A percentile compares a stretch with the other conserved stretches of the same genome.
Conservation (phyloP, 495 filamentous ascomycete species). For the Chaetomium cochliodes region DNA sequence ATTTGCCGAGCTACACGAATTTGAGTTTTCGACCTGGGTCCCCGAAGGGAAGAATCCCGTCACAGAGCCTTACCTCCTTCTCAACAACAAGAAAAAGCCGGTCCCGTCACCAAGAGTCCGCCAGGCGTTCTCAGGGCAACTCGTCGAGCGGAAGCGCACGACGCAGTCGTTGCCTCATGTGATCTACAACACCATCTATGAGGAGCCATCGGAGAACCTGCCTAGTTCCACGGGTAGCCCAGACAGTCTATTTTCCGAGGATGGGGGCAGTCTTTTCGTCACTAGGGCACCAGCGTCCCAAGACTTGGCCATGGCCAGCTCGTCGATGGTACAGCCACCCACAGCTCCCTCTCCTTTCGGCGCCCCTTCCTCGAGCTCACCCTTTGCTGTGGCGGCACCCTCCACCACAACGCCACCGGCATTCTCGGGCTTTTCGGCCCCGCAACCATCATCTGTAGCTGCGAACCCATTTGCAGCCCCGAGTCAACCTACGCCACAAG, state of each 20-base stretch:
- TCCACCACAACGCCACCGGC: neutral
- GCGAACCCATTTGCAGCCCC: constrained; percentile 4
- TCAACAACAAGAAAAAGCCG: constrained; percentile 35
- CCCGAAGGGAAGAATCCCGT: constrained; percentile 39
- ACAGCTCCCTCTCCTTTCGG: constrained; percentile 3
- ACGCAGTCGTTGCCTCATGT: constrained; percentile 41
- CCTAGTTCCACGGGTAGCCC: neutral
- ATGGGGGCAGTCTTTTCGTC: constrained; percentile 35
- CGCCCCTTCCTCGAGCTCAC: neutral
- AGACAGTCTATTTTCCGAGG: constrained; percentile 32
- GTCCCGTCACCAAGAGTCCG: constrained; percentile 42
- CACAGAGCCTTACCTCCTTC: constrained; percentile 52
- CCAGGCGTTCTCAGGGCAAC: constrained; percentile 43
- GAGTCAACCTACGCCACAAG: constrained; percentile 1
- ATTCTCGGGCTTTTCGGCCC: neutral
- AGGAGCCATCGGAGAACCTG: constrained; percentile 23
- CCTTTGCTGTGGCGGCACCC: neutral
- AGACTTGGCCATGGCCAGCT: neutral
- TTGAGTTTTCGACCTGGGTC: constrained; percentile 53
- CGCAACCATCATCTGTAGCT: neutral
- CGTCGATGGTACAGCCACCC: neutral
- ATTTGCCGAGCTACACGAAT: constrained; percentile 67
- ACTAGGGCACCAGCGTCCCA: constrained; percentile 1
- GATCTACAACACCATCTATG: constrained; percentile 49
- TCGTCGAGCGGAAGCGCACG: constrained; percentile 53